Base-by-base conservation (phyloP, 495 filamentous ascomycete species). In the Aspergillus homomorphus region DNA sequence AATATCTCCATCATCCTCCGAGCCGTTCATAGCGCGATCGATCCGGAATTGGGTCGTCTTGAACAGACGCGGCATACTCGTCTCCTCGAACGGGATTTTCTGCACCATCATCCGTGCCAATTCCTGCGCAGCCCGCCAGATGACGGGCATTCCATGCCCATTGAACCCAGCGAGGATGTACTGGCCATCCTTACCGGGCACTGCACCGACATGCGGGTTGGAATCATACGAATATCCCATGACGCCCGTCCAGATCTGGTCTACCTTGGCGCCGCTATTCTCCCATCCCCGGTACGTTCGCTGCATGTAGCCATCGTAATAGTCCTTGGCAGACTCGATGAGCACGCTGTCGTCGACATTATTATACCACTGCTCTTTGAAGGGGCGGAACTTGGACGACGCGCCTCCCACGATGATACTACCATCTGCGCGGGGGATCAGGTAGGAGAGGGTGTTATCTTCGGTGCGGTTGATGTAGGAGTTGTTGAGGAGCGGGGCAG, bases 321-420 rank as follows among this genome's bases (percentile, higher is more conserved):
- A 66, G 56, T 88, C 82, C 9, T 80, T 76, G 6, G 85, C 87
- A 80, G 84, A 86, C 10, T 71, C 69, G 28, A 81, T 81, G 30
- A 89, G 82, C 3, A 70, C 67, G 18, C 70, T 60, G 62, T 90
- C 82, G 24, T 74, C 71, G 41, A 71, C 51, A 77, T 62, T 51
- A 61, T 72, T n/a, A 74, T 80, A 69, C 90, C 87, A 69, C 84
- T 84, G 44, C 71, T 82, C 21, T 68, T 80, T 26, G 81, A 82
- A 57, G 65, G 84, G 63, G 79, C 81, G 19, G 68, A 65, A 62
- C 78, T 58, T 9, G 4, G 77, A 73, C 45, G 77, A 74, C 0
- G 76, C 81, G 4, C 87, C 72, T 4, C 87, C 88, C 14, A 89
- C 87, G 9, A 89, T 82, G 24, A 90, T 89, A 38, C 89, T 70